Conservation (phyloP, 208 protist species). For the Leishmania amazonensis region DNA sequence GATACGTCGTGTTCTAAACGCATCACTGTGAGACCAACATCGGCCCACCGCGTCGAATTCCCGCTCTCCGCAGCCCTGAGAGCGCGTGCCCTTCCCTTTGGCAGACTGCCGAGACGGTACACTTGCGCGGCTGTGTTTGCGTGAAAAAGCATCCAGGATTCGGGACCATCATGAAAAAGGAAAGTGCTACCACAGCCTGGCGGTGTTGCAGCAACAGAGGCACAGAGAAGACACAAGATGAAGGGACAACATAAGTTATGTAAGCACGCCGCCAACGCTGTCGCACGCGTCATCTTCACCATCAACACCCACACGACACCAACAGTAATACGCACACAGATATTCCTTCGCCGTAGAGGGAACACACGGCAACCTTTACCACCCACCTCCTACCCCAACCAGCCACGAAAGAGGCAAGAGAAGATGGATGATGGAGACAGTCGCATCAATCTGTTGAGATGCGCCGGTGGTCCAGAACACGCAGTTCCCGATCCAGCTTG, state of each 20-base stretch:
- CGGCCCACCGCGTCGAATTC: not conserved
- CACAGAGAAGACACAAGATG: not conserved
- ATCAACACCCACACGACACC: not conserved
- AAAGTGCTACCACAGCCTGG: not conserved
- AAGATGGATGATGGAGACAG: not conserved
- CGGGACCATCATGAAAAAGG: not conserved
- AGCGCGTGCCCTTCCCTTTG: not conserved
- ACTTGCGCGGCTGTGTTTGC: not conserved
- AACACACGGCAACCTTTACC: not conserved
- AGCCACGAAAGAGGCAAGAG: not conserved
- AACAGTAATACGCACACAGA: not conserved
- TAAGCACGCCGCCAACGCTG: not conserved
- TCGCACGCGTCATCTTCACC: not conserved
- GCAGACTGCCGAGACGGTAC: not conserved
- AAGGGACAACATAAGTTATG: too few species aligned
- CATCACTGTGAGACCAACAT: not conserved
- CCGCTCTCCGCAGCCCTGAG: not conserved
- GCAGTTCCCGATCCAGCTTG: slow-evolving; percentile 59
- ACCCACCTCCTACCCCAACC: not conserved
- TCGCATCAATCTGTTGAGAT: slow-evolving; percentile 65
- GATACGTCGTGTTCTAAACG: not conserved
- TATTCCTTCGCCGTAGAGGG: not conserved
- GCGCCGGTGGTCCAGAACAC: slow-evolving; percentile 47
- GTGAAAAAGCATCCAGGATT: not conserved
- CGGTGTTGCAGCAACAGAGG: not conserved